Percentiles rank a stretch among this genome's conserved stretches.
These are phyloP conservation scores for Insectozyma bohioensis DNA, from an alignment of 1,139 yeast species.

Conservation along the genomic window DNA sequence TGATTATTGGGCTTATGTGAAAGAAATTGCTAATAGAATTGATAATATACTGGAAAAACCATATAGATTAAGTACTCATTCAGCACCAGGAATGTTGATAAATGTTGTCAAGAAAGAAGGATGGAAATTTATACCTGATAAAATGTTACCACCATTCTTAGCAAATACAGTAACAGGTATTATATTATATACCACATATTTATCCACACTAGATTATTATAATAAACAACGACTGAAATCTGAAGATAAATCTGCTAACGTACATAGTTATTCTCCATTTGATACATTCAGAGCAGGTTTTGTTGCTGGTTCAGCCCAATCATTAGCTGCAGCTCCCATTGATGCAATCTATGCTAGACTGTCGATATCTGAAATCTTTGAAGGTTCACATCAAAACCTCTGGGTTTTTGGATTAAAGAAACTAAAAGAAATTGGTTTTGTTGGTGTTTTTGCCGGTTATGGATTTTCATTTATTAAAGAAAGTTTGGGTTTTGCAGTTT, in stretches of 20 bases:
- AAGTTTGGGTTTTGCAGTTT: conserved; percentile 80
- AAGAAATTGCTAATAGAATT: conserved; percentile 50
- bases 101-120: conserved; percentile 77
- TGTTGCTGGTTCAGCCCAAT: conserved; percentile 82
- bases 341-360: conserved; percentile 89
- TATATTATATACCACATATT: conserved; percentile 78
- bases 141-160: conserved; percentile 78
- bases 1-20: conserved; percentile 72
- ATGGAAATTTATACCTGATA: conserved; percentile 84
- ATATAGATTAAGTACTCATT: conserved; percentile 70
- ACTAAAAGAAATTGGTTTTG: conserved; percentile 68
- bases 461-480: conserved; percentile 76
- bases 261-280: conserved; percentile 27
- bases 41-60: conserved; percentile 56
- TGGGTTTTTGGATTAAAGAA: conserved; percentile 77
- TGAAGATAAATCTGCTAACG: conserved; percentile 10
- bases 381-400: conserved; percentile 66
- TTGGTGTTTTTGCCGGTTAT: conserved; percentile 90
- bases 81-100: conserved; percentile 69
- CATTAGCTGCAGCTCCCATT: conserved; percentile 91
- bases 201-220: conserved; percentile 47
- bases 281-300: conserved; percentile 83
- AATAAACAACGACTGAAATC: conserved; percentile 13
- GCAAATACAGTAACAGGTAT: conserved; percentile 89
- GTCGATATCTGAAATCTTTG: conserved; percentile 68